These are phyloP conservation scores for Stachybotrys chartarum DNA, from an alignment of 2,329 filamentous ascomycete species.

Conservation along the genomic window DNA sequence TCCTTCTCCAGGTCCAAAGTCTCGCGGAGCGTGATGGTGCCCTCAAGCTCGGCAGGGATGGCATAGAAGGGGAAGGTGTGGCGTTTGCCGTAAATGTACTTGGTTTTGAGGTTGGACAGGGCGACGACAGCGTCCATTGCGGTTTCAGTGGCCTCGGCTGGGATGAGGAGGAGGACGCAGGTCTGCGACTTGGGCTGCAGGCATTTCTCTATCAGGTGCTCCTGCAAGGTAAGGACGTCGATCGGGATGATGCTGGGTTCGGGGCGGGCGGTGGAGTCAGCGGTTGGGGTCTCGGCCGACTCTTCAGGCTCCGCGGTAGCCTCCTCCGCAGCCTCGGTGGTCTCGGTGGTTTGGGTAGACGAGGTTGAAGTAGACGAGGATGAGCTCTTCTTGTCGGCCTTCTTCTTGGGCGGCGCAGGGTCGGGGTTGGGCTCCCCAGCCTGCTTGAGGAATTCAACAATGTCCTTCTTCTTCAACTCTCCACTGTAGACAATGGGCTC, in stretches of 20 bases:
- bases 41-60: slow-evolving; percentile 47
- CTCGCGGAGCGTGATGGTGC: slow-evolving; percentile 32
- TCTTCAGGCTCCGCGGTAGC: slow-evolving; percentile 21
- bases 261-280: slow-evolving; percentile 18
- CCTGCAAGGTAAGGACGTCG: slow-evolving; percentile 53
- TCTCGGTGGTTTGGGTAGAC: slow-evolving; percentile 20
- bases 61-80: slow-evolving; percentile 80
- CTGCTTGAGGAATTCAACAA: slow-evolving; percentile 78
- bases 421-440: slow-evolving; percentile 74
- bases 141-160: slow-evolving; percentile 41
- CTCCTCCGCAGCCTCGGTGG: slow-evolving; percentile 18
- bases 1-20: slow-evolving; percentile 52
- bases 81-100: slow-evolving; percentile 58
- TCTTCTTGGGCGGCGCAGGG: slow-evolving; percentile 38
- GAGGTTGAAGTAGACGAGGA: slow-evolving; percentile 8
- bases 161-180: slow-evolving; percentile 72
- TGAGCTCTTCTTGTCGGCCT: slow-evolving; percentile 30
- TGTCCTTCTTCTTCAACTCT: slow-evolving; percentile 74
- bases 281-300: slow-evolving; percentile 13
- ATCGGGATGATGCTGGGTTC: slow-evolving; percentile 50
- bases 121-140: slow-evolving; percentile 52
- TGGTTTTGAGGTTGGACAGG: slow-evolving; percentile 68
- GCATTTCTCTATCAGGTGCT: slow-evolving; percentile 63
- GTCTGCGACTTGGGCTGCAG: slow-evolving; percentile 69
- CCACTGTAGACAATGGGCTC: slow-evolving; percentile 70